These are phyloP conservation scores for Cordyceps farinosa DNA, from an alignment of 2,329 filamentous ascomycete species.

Conservation along the genomic window DNA sequence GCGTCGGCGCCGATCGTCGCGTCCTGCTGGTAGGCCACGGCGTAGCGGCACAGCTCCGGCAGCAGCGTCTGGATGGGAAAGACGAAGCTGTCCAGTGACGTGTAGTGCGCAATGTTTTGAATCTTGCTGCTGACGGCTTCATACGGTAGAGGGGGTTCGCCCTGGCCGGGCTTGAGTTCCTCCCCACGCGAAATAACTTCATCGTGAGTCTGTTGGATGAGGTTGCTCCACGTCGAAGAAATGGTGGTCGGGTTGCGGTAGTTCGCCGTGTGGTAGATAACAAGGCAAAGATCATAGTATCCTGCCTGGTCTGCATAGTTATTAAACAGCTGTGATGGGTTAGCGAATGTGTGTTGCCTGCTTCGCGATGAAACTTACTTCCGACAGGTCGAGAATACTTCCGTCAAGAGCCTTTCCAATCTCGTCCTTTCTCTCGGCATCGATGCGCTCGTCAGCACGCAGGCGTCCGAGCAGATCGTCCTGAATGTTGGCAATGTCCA, in stretches of 20 bases:
- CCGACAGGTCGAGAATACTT: constrained; percentile 70
- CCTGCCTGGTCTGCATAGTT: constrained; percentile 83
- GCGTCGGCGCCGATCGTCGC: constrained; percentile 54
- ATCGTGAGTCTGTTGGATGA: constrained; percentile 70
- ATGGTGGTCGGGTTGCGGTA: constrained; percentile 87
- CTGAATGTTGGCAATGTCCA: constrained; percentile 93
- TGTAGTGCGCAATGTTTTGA: constrained; percentile 61
- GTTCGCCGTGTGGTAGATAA: constrained; percentile 89
- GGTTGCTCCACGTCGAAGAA: constrained; percentile 74
- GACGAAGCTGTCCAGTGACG: constrained; percentile 61
- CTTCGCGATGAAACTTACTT: constrained; percentile 51
- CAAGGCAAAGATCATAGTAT: constrained; percentile 89
- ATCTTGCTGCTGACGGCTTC: constrained; percentile 65
- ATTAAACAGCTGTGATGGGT: constrained; percentile 71
- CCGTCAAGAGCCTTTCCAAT: constrained; percentile 70
- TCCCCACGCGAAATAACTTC: constrained; percentile 45
- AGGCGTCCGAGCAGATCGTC: constrained; percentile 83
- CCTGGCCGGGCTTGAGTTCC: constrained; percentile 39
- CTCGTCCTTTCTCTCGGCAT: constrained; percentile 57
- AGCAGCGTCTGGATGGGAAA: constrained; percentile 61
- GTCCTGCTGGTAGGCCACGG: constrained; percentile 56
- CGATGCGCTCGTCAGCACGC: constrained; percentile 66
- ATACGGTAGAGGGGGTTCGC: constrained; percentile 56
- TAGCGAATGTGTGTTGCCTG: constrained; percentile 15
- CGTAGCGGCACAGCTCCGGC: constrained; percentile 60